Conservation (phyloP, 83 land plant genomes). For the Thuja plicata region DNA sequence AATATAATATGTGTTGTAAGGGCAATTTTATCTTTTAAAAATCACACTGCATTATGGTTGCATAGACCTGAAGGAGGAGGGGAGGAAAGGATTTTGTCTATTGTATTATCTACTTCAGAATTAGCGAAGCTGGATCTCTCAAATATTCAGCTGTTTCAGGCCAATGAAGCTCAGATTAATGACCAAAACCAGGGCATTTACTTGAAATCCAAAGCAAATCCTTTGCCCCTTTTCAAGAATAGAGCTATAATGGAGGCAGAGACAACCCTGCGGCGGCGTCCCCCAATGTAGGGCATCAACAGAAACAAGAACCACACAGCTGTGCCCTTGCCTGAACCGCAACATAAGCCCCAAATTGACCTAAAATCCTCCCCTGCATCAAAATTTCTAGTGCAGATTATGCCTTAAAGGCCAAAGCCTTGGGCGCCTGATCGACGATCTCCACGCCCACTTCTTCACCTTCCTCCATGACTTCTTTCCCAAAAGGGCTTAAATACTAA, state of each 20-base stretch:
- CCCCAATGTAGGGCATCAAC: neutral
- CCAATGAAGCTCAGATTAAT: neutral
- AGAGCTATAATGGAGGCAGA: constrained; percentile 9
- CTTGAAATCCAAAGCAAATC: no score
- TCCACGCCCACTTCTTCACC: neutral
- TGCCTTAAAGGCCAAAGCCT: neutral
- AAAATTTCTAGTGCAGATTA: neutral
- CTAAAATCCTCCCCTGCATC: neutral
- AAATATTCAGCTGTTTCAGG: neutral
- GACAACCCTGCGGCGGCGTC: neutral
- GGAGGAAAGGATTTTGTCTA: neutral
- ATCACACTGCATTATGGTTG: no score
- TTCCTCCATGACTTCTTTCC: neutral
- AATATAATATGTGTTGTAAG: no score
- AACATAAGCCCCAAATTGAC: neutral
- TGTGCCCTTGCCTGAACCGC: no score
- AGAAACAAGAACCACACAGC: neutral
- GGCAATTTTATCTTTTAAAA: no score
- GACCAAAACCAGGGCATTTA: no score
- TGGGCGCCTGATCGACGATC: neutral
- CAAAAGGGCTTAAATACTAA: no score
- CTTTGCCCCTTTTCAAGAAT: neutral
- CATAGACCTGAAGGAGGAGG: no score
- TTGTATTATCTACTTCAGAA: neutral
- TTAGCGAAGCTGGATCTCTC: neutral